phyloP scores from a whole-genome alignment of 495 filamentous ascomycete genomes.

The Pyrenula aspistea region DNA sequence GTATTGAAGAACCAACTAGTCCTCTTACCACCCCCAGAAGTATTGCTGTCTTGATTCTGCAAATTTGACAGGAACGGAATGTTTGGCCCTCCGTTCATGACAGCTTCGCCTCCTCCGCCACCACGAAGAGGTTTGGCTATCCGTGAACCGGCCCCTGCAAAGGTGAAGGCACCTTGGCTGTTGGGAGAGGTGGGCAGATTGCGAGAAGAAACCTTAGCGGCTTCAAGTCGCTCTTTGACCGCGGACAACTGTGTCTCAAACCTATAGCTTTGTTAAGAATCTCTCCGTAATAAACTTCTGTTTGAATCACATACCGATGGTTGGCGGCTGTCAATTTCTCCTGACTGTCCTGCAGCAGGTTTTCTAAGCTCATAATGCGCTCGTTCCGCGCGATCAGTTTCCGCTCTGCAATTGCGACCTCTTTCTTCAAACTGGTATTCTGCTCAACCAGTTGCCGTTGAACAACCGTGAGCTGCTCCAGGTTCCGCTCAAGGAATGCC shows the following conservation, averaged over 20 bases:
- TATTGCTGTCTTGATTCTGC: slow-evolving; percentile 1
- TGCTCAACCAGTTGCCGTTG: slow-evolving; percentile 97
- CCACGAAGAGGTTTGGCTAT: slow-evolving; percentile 97
- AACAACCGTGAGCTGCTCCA: slow-evolving; percentile 93
- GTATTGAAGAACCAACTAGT: slow-evolving; percentile 14
- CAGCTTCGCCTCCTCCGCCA: slow-evolving; percentile 46
- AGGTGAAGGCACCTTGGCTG: slow-evolving; percentile 54
- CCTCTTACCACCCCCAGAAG: slow-evolving; percentile 6
- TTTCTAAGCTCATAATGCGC: slow-evolving; percentile 85
- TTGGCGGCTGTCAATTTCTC: slow-evolving; percentile 94
- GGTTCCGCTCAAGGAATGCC: slow-evolving; percentile 95
- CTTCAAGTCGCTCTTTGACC: slow-evolving; percentile 94
- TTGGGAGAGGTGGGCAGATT: slow-evolving; percentile 55
- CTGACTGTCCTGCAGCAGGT: slow-evolving; percentile 87
- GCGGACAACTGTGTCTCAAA: slow-evolving; percentile 95
- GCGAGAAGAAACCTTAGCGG: slow-evolving; percentile 83
- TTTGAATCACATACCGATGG: slow-evolving; percentile 58
- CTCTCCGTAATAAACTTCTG: slow-evolving; percentile 1
- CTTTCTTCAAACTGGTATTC: slow-evolving; percentile 92
- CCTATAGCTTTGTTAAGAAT: slow-evolving; percentile 30
- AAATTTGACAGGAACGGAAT: not conserved
- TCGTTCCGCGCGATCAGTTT: slow-evolving; percentile 95
- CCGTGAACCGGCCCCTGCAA: slow-evolving; percentile 60
- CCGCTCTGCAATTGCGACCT: slow-evolving; percentile 94
- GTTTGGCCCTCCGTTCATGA: slow-evolving; percentile 6